phyloP scores from a whole-genome alignment of 2,329 filamentous ascomycete species.

The Leptographium flavum region DNA sequence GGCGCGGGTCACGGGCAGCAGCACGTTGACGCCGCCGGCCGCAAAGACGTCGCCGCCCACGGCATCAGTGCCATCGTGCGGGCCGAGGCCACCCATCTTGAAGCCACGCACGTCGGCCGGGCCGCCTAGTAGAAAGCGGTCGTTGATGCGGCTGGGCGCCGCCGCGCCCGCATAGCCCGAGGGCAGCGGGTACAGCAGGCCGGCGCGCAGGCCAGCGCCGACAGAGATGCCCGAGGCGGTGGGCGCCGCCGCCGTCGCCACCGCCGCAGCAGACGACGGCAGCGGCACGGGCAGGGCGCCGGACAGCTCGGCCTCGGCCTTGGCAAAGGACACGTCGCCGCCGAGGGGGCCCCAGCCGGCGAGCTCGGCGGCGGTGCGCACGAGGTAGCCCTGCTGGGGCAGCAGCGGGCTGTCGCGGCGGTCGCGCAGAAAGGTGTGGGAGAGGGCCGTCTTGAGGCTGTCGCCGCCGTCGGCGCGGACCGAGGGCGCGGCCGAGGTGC shows the following conservation, averaged over 20 bases:
- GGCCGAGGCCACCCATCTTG: slow-evolving; percentile 75
- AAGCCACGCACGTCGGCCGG: slow-evolving; percentile 93
- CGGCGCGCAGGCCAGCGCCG: slow-evolving; percentile 67
- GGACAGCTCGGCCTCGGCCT: slow-evolving; percentile 74
- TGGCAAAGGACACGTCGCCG: slow-evolving; percentile 89
- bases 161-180: slow-evolving; percentile 42
- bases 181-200: slow-evolving; percentile 70
- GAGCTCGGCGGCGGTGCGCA: slow-evolving; percentile 68
- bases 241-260: not conserved
- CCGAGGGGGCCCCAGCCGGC: slow-evolving; percentile 72
- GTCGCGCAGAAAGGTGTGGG: slow-evolving; percentile 40
- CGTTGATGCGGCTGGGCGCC: slow-evolving; percentile 67
- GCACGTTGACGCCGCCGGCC: slow-evolving; percentile 72
- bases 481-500: slow-evolving; percentile 61
- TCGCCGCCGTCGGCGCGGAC: slow-evolving; percentile 80
- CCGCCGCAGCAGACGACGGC: slow-evolving; percentile 31
- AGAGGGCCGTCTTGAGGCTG: slow-evolving; percentile 31
- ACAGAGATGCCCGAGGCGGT: slow-evolving; percentile 52
- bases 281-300: slow-evolving; percentile 61
- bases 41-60: slow-evolving; percentile 87
- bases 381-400: slow-evolving; percentile 66
- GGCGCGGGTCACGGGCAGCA: slow-evolving; percentile 70
- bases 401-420: slow-evolving; percentile 73
- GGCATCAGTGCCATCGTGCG: slow-evolving; percentile 71
- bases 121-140: slow-evolving; percentile 88